A percentile compares a stretch with the other conserved stretches of the same genome.
These are phyloP conservation scores for Naganishia liquefaciens DNA, from an alignment of 1,284 basidiomycete genomes.

Conservation along the genomic window DNA sequence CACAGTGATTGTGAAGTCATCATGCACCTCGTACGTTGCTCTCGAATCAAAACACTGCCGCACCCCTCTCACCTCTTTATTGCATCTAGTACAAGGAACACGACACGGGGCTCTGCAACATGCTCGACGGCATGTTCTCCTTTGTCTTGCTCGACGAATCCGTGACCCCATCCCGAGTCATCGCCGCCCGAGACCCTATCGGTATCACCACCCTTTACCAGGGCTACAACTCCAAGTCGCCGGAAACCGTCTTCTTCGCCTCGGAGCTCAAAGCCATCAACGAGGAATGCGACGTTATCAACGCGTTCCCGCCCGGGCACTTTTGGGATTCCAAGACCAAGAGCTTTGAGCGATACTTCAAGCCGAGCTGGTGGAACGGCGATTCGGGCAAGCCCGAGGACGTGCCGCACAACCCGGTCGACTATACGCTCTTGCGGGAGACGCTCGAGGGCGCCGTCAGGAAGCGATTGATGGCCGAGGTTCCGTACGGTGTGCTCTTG, in stretches of 20 bases:
- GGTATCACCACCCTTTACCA: slow-evolving; percentile 98
- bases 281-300: slow-evolving; percentile 92
- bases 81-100: slow-evolving; percentile 73
- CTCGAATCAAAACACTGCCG: background rate
- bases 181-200: slow-evolving; percentile 95
- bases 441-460: slow-evolving; percentile 87
- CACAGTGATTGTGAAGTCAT: slow-evolving; percentile 99
- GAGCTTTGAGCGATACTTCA: slow-evolving; percentile 77
- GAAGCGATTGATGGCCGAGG: slow-evolving; percentile 98
- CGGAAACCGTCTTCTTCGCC: slow-evolving; percentile 86
- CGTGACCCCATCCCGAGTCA: slow-evolving; percentile 80
- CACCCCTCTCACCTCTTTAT: background rate
- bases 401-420: slow-evolving; percentile 67
- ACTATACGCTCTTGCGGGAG: slow-evolving; percentile 74
- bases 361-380: slow-evolving; percentile 80
- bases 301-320: slow-evolving; percentile 96
- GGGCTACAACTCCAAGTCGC: slow-evolving; percentile 82
- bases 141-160: slow-evolving; percentile 95
- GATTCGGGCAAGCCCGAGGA: slow-evolving; percentile 64
- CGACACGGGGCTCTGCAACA: slow-evolving; percentile 69
- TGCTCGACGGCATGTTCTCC: slow-evolving; percentile 98
- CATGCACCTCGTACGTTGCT: slow-evolving; percentile 72
- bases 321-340: slow-evolving; percentile 81
- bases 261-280: slow-evolving; percentile 93
- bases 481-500: slow-evolving; percentile 95